These are phyloP conservation scores for Dictyostelium purpureum DNA, from an alignment of 78 protist species.

Conservation along the genomic window DNA sequence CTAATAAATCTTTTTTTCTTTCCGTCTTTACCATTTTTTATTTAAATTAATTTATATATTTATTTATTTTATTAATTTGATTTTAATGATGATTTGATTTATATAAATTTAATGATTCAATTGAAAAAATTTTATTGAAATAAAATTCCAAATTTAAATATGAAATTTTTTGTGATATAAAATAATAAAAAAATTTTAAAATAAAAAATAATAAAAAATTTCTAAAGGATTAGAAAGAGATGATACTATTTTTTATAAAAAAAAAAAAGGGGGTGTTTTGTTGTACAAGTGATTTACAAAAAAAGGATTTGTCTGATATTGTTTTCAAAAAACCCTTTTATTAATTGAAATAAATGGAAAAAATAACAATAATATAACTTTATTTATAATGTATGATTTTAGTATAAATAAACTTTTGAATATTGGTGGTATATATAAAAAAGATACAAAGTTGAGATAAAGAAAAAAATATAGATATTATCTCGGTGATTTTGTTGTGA, in stretches of 20 bases:
- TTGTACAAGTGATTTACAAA: no score
- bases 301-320: no score
- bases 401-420: neutral
- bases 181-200: neutral
- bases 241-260: no score
- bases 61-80: neutral
- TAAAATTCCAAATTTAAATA: neutral
- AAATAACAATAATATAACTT: neutral
- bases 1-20: slow-evolving; percentile 63
- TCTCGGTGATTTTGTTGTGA: neutral
- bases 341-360: no score
- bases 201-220: neutral
- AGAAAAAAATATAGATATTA: neutral
- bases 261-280: no score
- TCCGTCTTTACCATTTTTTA: slow-evolving; percentile 31
- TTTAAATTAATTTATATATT: neutral
- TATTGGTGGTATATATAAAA: neutral
- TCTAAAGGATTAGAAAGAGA: no score
- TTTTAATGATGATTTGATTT: neutral
- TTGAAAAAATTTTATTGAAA: neutral
- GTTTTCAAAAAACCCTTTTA: no score
- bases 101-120: neutral
- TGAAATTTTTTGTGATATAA: neutral
- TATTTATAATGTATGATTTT: neutral
- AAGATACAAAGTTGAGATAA: neutral